These are phyloP conservation scores for Zymoseptoria passerinii DNA, from an alignment of 2,329 filamentous ascomycete species.

Conservation along the genomic window DNA sequence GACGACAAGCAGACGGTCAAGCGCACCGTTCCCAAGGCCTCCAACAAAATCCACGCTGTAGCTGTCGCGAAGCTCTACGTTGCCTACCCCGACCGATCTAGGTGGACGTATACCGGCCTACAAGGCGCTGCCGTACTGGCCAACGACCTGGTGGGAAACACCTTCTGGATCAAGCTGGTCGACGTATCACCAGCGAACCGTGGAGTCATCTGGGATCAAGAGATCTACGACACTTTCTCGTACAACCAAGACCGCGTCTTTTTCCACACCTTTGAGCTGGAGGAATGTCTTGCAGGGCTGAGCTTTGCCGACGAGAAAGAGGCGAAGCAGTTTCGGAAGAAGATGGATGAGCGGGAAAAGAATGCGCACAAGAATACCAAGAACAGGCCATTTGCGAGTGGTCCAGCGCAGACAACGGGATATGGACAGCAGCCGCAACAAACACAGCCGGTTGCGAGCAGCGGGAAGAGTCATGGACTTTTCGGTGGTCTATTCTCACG, in stretches of 20 bases:
- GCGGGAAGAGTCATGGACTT: slow-evolving; percentile 11
- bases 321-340: slow-evolving; percentile 93
- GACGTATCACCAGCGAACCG: slow-evolving; percentile 79
- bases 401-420: slow-evolving; percentile 15
- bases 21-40: slow-evolving; percentile 82
- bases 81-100: slow-evolving; percentile 72
- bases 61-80: slow-evolving; percentile 90
- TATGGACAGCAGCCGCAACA: slow-evolving; percentile 9
- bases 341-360: slow-evolving; percentile 93
- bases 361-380: slow-evolving; percentile 83
- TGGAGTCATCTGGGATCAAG: slow-evolving; percentile 93
- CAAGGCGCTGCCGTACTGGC: slow-evolving; percentile 87
- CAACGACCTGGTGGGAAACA: slow-evolving; percentile 90
- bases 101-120: slow-evolving; percentile 90
- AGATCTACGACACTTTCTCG: slow-evolving; percentile 88
- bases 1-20: slow-evolving; percentile 96
- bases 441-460: slow-evolving; percentile 6
- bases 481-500: slow-evolving; percentile 22
- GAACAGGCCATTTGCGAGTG: slow-evolving; percentile 33
- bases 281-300: slow-evolving; percentile 80
- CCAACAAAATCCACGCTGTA: slow-evolving; percentile 96
- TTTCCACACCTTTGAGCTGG: slow-evolving; percentile 94
- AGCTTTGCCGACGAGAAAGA: slow-evolving; percentile 97
- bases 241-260: slow-evolving; percentile 98
- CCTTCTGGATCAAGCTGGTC: slow-evolving; percentile 95